These are phyloP conservation scores for Cercophora scortea DNA, from an alignment of 495 filamentous ascomycete species.

Conservation along the genomic window DNA sequence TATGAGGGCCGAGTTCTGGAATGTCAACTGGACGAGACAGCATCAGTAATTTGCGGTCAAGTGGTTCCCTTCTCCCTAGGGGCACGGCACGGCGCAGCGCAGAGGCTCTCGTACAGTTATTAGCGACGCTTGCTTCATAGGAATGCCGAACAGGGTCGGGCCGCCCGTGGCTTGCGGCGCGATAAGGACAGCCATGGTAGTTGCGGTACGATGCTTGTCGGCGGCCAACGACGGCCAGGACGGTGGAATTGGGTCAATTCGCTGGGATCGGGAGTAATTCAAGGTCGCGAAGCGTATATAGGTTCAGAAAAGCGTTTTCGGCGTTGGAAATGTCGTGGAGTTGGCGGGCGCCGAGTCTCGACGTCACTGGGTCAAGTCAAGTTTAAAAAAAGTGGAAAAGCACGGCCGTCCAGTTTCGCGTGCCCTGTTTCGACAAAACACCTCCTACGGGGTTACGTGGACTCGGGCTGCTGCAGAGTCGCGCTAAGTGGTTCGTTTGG, in stretches of 20 bases:
- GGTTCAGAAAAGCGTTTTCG: no score
- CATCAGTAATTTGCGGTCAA: conserved; percentile 16
- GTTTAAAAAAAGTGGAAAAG: no score
- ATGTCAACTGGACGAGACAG: conserved; percentile 49
- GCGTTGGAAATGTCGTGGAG: no score
- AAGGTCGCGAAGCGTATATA: no score
- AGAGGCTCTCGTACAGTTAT: conserved; percentile 52
- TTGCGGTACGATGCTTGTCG: not conserved
- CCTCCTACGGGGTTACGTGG: no score
- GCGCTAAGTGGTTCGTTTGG: no score
- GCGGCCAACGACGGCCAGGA: conserved; percentile 2
- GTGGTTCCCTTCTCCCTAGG: not conserved
- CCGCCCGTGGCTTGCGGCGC: conserved; percentile 28
- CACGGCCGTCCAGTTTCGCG: no score
- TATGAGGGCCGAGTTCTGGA: conserved; percentile 75
- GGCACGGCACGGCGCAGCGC: not conserved
- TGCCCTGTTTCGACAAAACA: no score
- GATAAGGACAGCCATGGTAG: conserved; percentile 33
- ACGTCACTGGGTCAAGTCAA: no score
- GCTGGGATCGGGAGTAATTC: no score
- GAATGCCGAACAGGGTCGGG: conserved; percentile 51
- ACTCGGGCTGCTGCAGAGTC: no score
- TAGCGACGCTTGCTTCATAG: conserved; percentile 72
- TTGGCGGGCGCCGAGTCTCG: no score
- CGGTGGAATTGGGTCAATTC: not conserved